Evolutionary conservation across 805 yeast species (phyloP).

Genomic region (Teunomyces cretensis): DNA sequence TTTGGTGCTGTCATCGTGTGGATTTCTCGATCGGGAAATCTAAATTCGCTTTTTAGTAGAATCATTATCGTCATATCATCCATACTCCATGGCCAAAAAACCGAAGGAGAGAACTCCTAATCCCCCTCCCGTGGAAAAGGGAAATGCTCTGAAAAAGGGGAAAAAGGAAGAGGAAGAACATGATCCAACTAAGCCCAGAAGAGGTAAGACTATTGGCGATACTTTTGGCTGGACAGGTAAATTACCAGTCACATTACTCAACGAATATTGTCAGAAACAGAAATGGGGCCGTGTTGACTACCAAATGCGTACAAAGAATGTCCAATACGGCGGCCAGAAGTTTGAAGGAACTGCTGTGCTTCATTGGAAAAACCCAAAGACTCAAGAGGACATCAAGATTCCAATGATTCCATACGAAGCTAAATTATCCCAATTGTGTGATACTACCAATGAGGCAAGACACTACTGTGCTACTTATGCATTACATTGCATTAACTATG

Average conservation of each 20-base stretch:
- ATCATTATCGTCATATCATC: not conserved
- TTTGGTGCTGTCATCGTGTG: not conserved
- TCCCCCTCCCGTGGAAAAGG: slow-evolving; percentile 3
- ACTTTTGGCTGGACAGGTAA: slow-evolving; percentile 93
- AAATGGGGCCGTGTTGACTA: slow-evolving; percentile 89
- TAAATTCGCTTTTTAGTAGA: not conserved
- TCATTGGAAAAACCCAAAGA: slow-evolving; percentile 76
- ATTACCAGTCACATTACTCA: slow-evolving; percentile 79
- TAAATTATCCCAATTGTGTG: slow-evolving; percentile 37
- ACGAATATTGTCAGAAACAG: slow-evolving; percentile 82
- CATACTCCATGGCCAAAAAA: slow-evolving; percentile 8
- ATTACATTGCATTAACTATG: slow-evolving; percentile 72
- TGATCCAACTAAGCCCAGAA: slow-evolving; percentile 28
- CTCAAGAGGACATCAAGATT: slow-evolving; percentile 62
- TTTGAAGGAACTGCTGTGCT: slow-evolving; percentile 57
- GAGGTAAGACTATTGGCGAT: slow-evolving; percentile 48
- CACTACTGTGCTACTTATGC: slow-evolving; percentile 90
- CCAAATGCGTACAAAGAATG: slow-evolving; percentile 51
- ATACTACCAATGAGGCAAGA: slow-evolving; percentile 85
- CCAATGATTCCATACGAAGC: slow-evolving; percentile 58
- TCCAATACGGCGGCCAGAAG: slow-evolving; percentile 9
- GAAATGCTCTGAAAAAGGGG: slow-evolving; percentile 5
- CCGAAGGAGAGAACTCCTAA: slow-evolving; percentile 7
- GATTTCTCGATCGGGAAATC: not conserved
- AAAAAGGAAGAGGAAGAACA: slow-evolving; percentile 4